Percentiles rank a stretch among this genome's conserved stretches.
These are phyloP conservation scores for Trichophyton schoenleinii DNA, from an alignment of 2,329 filamentous ascomycete genomes.

Conservation along the genomic window DNA sequence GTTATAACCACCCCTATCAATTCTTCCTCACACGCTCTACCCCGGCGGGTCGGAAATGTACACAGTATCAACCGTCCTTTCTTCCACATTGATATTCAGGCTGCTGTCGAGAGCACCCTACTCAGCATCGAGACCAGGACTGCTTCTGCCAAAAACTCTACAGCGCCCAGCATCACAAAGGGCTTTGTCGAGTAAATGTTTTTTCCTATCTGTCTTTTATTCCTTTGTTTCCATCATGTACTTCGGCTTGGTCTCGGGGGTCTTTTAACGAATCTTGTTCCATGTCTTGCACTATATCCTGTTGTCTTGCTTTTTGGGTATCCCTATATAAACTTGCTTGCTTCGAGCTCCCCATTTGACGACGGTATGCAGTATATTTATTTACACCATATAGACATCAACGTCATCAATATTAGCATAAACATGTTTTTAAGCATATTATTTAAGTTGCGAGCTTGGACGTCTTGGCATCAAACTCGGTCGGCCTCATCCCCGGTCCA, in stretches of 20 bases:
- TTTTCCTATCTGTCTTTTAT: not conserved
- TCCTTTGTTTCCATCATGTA: not conserved
- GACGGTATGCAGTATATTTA: not conserved
- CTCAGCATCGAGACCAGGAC: constrained; percentile 8
- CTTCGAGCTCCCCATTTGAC: not conserved
- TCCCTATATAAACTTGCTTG: not conserved
- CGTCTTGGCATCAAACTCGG: not conserved
- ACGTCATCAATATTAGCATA: not conserved
- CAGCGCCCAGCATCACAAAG: not conserved
- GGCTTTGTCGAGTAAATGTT: not conserved
- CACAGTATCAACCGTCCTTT: constrained; percentile 11
- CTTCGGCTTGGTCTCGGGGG: not conserved
- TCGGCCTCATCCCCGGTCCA: not conserved
- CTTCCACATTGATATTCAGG: constrained; percentile 11
- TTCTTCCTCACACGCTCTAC: not conserved
- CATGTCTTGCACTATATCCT: not conserved
- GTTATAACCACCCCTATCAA: not conserved
- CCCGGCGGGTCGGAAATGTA: constrained; percentile 7
- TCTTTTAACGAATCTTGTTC: not conserved
- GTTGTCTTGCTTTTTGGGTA: not conserved
- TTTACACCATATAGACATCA: not conserved
- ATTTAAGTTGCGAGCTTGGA: not conserved
- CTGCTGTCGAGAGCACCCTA: constrained; percentile 10
- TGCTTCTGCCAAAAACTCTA: not conserved
- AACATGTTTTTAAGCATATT: not conserved